Evolutionary conservation across 2,329 filamentous ascomycete genomes (phyloP).

Genomic region (Colletotrichum cereale): DNA sequence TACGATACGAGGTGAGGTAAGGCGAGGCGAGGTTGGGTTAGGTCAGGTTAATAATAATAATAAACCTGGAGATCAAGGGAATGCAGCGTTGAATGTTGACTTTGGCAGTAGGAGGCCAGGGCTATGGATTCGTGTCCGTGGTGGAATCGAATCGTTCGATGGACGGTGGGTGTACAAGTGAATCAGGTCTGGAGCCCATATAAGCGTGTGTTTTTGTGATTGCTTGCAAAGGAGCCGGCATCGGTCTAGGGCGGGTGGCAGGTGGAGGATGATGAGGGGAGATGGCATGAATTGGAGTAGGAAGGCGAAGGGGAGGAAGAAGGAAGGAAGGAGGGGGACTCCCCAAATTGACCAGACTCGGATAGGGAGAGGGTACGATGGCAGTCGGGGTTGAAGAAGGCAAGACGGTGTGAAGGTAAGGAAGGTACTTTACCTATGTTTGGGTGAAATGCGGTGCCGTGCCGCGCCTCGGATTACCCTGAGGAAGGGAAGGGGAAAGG

Average conservation of each 20-base stretch:
- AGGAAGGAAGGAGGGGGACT: neutral
- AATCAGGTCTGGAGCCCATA: neutral
- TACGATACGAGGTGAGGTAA: neutral
- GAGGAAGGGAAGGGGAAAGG: conserved; percentile 19
- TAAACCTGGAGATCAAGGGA: neutral
- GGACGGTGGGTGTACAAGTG: neutral
- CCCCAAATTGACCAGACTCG: conserved; percentile 19
- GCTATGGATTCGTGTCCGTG: conserved; percentile 20
- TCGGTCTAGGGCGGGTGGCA: conserved; percentile 20
- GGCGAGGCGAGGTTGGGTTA: conserved; percentile 2
- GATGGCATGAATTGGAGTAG: conserved; percentile 26
- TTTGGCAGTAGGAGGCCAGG: conserved; percentile 14
- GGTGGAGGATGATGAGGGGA: conserved; percentile 11
- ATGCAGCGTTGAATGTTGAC: conserved; percentile 12
- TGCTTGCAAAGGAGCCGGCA: conserved; percentile 3
- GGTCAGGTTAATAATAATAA: conserved; percentile 17
- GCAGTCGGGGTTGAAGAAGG: conserved; percentile 16
- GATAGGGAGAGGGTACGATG: conserved; percentile 22
- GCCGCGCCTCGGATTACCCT: conserved; percentile 21
- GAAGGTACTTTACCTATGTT: neutral
- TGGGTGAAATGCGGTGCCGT: conserved; percentile 15
- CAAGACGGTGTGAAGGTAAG: conserved; percentile 9
- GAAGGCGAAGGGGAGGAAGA: conserved; percentile 3
- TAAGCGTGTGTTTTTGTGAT: neutral
- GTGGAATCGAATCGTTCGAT: conserved; percentile 11